These are phyloP conservation scores for Aspergillus uvarum DNA, from an alignment of 2,329 filamentous ascomycete genomes.

Conservation along the genomic window DNA sequence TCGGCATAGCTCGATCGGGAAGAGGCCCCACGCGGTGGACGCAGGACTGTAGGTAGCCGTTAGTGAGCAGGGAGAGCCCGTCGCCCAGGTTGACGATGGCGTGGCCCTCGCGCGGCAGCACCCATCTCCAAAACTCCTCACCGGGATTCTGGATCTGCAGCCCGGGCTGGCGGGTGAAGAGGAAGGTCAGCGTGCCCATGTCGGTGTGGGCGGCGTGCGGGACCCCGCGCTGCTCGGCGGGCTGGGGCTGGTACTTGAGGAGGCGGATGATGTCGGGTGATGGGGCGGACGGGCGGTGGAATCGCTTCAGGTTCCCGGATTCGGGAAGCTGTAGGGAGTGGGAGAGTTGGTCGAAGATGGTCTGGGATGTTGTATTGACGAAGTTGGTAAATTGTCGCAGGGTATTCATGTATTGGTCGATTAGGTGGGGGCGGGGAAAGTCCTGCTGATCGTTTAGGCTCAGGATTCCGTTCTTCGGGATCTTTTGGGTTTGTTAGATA, in stretches of 20 bases:
- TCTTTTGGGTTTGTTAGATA: not conserved
- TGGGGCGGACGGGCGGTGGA: not conserved
- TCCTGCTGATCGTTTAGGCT: not conserved
- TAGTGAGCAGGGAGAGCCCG: conserved; percentile 43
- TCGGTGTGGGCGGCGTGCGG: conserved; percentile 41
- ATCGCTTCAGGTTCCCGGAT: not conserved
- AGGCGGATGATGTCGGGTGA: not conserved
- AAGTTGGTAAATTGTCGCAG: not conserved
- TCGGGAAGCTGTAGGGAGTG: not conserved
- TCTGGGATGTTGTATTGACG: not conserved
- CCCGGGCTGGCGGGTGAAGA: conserved; percentile 59
- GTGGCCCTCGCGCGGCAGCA: conserved; percentile 52
- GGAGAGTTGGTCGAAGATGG: not conserved
- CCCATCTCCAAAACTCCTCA: conserved; percentile 53
- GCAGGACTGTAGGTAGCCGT: not conserved
- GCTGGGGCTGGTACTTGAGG: not conserved
- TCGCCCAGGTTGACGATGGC: conserved; percentile 62
- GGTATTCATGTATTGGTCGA: not conserved
- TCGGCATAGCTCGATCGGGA: not conserved
- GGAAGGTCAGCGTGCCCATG: conserved; percentile 55
- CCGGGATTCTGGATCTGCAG: conserved; percentile 57
- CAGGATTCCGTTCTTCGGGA: not conserved
- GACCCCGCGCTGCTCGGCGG: not conserved
- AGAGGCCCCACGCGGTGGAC: not conserved
- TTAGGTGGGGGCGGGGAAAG: not conserved